These are phyloP conservation scores for Cytidiella melzeri DNA, from an alignment of 768 basidiomycete genomes.

Conservation along the genomic window DNA sequence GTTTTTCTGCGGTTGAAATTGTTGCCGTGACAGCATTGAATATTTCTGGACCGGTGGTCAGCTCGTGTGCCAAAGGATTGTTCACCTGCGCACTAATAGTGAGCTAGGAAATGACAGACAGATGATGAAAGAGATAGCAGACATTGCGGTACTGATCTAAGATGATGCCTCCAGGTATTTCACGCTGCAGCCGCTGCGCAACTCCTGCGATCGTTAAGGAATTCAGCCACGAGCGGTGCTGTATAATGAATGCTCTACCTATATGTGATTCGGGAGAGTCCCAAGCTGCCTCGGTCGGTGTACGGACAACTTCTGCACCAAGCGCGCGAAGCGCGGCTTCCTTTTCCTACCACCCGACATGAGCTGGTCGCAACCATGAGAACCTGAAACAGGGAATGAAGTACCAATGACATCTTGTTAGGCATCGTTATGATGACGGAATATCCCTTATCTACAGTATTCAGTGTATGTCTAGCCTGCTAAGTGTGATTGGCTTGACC, in stretches of 20 bases:
- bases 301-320: constrained; percentile 92
- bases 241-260: constrained; percentile 50
- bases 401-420: constrained; percentile 88
- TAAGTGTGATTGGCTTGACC: constrained; percentile 37
- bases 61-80: constrained; percentile 89
- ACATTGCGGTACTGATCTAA: constrained; percentile 89
- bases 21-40: constrained; percentile 68
- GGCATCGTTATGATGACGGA: constrained; percentile 86
- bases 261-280: constrained; percentile 89
- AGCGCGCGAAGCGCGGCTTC: constrained; percentile 86
- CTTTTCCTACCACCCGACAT: constrained; percentile 57
- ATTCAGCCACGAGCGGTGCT: constrained; percentile 71
- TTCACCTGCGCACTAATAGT: constrained; percentile 42
- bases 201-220: constrained; percentile 84
- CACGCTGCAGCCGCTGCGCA: constrained; percentile 66
- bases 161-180: constrained; percentile 83
- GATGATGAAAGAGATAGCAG: constrained; percentile 24
- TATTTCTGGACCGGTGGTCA: constrained; percentile 89
- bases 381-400: background rate
- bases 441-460: constrained; percentile 88
- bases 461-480: constrained; percentile 51
- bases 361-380: background rate
- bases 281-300: constrained; percentile 85
- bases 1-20: constrained; percentile 47
- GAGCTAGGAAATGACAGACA: constrained; percentile 9